Evolutionary conservation across 2,329 filamentous ascomycete species (phyloP).

Genomic region (Diaporthe citriasiana): DNA sequence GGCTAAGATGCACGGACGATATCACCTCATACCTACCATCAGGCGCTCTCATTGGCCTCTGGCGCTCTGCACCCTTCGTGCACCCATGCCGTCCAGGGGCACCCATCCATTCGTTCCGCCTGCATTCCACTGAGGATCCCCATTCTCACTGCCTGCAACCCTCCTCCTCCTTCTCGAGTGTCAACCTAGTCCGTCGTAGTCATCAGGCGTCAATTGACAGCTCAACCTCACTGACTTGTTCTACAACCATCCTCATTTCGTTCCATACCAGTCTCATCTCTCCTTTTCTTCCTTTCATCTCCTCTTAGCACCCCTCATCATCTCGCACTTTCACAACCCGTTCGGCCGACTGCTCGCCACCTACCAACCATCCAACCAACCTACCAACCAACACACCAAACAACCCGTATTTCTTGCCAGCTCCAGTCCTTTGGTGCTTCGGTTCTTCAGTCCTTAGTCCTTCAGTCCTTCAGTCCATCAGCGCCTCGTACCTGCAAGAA

Average conservation of each 20-base stretch:
- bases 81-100: conserved; percentile 29
- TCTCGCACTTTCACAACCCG: background rate
- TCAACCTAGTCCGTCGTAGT: background rate
- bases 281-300: background rate
- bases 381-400: background rate
- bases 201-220: conserved; percentile 21
- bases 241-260: conserved; percentile 17
- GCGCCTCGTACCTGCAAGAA: conserved; percentile 5
- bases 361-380: background rate
- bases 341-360: background rate
- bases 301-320: background rate
- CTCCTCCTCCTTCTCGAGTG: conserved; percentile 3
- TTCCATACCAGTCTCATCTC: background rate
- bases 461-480: background rate
- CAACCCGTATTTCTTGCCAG: conserved; percentile 11
- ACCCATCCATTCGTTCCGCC: conserved; percentile 16
- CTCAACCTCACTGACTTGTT: conserved; percentile 10
- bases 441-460: background rate
- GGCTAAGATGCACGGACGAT: conserved; percentile 28
- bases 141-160: conserved; percentile 11
- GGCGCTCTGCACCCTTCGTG: conserved; percentile 2
- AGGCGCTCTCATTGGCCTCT: conserved; percentile 5
- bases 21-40: conserved; percentile 10
- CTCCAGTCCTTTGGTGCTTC: background rate
- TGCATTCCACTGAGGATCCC: conserved; percentile 23